Base-by-base conservation (phyloP, 805 yeast genomes). In the Metschnikowia reukaufii region DNA sequence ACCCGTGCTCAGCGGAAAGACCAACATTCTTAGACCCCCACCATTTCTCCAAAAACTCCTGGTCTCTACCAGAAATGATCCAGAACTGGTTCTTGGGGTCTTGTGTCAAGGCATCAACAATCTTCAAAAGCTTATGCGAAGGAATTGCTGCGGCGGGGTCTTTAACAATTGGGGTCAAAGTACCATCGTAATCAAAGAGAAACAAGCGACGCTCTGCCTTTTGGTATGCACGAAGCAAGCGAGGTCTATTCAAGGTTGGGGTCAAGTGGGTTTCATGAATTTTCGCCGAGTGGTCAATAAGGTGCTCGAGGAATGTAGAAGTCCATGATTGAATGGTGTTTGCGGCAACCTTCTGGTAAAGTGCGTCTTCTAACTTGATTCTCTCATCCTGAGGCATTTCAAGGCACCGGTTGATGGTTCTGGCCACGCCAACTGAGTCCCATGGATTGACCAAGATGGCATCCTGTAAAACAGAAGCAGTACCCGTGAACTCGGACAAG, bases 61-160 rank as follows among this genome's bases (percentile, higher is more conserved):
- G 96, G 65, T 94, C 99, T 57, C 99, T 81, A 2, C 99, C 99
- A 34, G 95, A 85, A 50, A 94, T 92, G 54, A 94, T 81, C 99
- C 99, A 94, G 36, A 94, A 83, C 62, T 83, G 84, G 67, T 94
- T 94, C 50, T 74, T 74, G 6, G 92, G 89, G 63, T 92, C 98
- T 12, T 74, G 72, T 2, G 85, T 74, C 44, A 94, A 73, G 25
- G 73, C 70, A 21, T 77, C 73, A 48, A 94, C 66, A 10, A 86
- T 79, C 7, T 73, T 66, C 44, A 80, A 74, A 37, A 94, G 72
- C 55, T 85, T 76, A 3, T 84, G 82, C 0, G 96, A 83, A 2
- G 99, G 99, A 35, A 94, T 86, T 0, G 99, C 99, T 0, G 98
- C 97, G n/a, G 92, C 89, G 1, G 99, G 99, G 58, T 94, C 98